These are phyloP conservation scores for Babesia divergens DNA, from an alignment of 169 alveolate species.

Conservation along the genomic window DNA sequence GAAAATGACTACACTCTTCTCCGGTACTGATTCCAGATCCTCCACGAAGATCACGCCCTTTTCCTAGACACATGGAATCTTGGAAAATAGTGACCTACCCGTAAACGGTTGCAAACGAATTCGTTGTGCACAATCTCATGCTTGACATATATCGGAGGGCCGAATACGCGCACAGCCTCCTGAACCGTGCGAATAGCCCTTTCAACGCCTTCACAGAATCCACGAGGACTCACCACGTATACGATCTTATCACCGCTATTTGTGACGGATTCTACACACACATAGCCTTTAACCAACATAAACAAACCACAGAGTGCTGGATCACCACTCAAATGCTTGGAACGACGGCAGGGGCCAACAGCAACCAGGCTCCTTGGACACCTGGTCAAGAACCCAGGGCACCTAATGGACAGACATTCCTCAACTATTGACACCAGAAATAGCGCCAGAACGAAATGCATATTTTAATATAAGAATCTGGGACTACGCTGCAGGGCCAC, in stretches of 20 bases:
- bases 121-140: conserved; percentile 84
- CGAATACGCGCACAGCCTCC: conserved; percentile 73
- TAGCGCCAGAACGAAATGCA: not conserved
- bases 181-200: conserved; percentile 82
- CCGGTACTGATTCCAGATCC: conserved; percentile 75
- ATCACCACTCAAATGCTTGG: not conserved
- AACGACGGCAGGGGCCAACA: not conserved
- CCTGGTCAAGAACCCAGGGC: not conserved
- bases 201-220: conserved; percentile 83
- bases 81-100: conserved; percentile 17
- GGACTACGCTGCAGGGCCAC: too few relatives aligned
- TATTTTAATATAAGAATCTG: too few relatives aligned
- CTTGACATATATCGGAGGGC: conserved; percentile 78
- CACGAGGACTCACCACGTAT: conserved; percentile 74
- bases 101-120: conserved; percentile 74
- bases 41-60: conserved; percentile 81
- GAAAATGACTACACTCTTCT: conserved; percentile 65
- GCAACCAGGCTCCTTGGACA: not conserved
- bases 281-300: not conserved
- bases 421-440: not conserved
- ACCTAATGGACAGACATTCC: not conserved
- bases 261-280: not conserved
- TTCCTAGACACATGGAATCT: conserved; percentile 7
- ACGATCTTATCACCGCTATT: conserved; percentile 21
- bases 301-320: not conserved